Evolutionary conservation across 1,139 yeast genomes (phyloP).

Genomic region (Geotrichum siamense): DNA sequence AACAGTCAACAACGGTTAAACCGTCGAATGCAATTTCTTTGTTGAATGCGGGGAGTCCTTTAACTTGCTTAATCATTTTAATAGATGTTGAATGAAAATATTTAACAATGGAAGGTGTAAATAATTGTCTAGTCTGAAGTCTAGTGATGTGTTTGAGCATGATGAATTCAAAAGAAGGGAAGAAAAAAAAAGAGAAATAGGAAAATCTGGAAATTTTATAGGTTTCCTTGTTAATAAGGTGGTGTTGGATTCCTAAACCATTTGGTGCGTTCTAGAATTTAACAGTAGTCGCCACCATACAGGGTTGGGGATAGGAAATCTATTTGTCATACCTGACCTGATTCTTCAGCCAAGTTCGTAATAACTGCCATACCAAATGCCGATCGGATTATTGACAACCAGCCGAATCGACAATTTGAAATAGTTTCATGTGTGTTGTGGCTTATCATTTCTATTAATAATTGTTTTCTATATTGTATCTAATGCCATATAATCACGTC

Average conservation of each 20-base stretch:
- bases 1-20: constrained; percentile 71
- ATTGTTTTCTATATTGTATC: no score
- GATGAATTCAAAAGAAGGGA: constrained; percentile 5
- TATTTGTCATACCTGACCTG: no score
- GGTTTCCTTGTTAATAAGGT: no score
- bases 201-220: neutral
- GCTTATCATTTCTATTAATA: no score
- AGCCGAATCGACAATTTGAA: no score
- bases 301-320: neutral
- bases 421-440: no score
- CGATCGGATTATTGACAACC: no score
- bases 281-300: neutral
- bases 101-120: neutral
- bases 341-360: no score
- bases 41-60: constrained; percentile 47
- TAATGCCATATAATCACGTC: no score
- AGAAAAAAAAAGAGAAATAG: constrained; percentile 3
- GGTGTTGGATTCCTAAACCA: neutral
- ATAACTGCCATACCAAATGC: no score
- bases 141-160: constrained; percentile 4
- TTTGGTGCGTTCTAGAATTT: neutral
- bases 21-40: constrained; percentile 51
- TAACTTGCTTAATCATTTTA: constrained; percentile 12
- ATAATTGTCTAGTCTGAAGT: neutral
- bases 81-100: constrained; percentile 9